These are phyloP conservation scores for Rhizophora mangle DNA, from an alignment of 345 rosid genomes.

Conservation along the genomic window DNA sequence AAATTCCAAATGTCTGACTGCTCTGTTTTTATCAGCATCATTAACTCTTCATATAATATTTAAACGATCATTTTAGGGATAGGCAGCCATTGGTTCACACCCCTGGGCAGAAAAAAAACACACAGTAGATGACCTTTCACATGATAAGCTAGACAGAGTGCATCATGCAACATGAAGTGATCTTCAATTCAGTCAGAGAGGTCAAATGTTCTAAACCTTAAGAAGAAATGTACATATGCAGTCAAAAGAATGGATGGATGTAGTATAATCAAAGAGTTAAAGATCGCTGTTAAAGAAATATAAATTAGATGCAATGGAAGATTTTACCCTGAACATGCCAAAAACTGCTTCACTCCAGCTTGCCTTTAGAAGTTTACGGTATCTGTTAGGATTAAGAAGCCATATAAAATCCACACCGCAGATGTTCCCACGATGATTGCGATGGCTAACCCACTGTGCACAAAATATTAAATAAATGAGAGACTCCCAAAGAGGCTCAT, in stretches of 20 bases:
- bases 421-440: slow-evolving; percentile 23
- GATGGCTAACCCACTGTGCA: slow-evolving; percentile 29
- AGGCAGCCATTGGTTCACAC: too few relatives aligned
- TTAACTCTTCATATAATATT: too few relatives aligned
- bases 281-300: background rate
- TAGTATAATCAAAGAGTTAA: background rate
- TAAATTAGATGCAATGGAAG: slow-evolving; percentile 6
- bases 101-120: too few relatives aligned
- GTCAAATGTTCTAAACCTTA: background rate
- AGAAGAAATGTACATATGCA: background rate
- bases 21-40: too few relatives aligned
- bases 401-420: slow-evolving; percentile 30
- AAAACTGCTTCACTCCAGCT: slow-evolving; percentile 97
- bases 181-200: background rate
- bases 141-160: background rate
- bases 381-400: slow-evolving; percentile 62
- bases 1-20: too few relatives aligned
- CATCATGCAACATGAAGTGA: background rate
- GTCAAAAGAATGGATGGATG: background rate
- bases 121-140: background rate
- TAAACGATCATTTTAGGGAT: too few relatives aligned
- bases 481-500: slow-evolving; percentile 4
- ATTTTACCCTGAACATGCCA: slow-evolving; percentile 83
- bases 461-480: slow-evolving; percentile 20
- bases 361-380: slow-evolving; percentile 62